These are phyloP conservation scores for Hortaea sp. DNA, from an alignment of 2,329 filamentous ascomycete genomes.

Conservation along the genomic window DNA sequence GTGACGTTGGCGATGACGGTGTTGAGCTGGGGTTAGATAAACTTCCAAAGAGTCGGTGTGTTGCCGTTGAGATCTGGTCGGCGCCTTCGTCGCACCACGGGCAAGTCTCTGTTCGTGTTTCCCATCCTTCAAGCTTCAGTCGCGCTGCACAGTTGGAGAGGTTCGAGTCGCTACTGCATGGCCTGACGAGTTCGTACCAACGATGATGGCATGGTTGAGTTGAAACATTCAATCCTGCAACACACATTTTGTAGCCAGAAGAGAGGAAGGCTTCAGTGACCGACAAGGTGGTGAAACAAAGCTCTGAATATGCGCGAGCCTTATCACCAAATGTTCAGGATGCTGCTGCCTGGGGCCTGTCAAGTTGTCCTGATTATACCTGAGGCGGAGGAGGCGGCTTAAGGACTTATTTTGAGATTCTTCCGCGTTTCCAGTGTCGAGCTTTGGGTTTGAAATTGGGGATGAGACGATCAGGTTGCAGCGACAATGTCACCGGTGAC, in stretches of 20 bases:
- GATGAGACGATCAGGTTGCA: too few species aligned
- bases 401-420: too few species aligned
- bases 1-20: slow-evolving; percentile 14
- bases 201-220: slow-evolving; percentile 38
- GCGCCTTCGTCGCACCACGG: slow-evolving; percentile 32
- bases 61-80: slow-evolving; percentile 29
- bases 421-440: too few species aligned
- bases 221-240: slow-evolving; percentile 41
- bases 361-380: too few species aligned
- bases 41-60: slow-evolving; percentile 39
- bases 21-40: slow-evolving; percentile 29
- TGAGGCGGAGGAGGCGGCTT: too few species aligned
- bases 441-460: too few species aligned
- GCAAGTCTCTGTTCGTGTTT: slow-evolving; percentile 37
- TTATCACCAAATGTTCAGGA: too few species aligned
- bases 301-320: too few species aligned
- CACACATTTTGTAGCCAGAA: slow-evolving; percentile 31
- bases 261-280: too few species aligned
- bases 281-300: too few species aligned
- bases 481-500: too few species aligned
- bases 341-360: too few species aligned
- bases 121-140: slow-evolving; percentile 40
- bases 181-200: slow-evolving; percentile 39
- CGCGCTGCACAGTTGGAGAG: slow-evolving; percentile 37
- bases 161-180: slow-evolving; percentile 34